phyloP scores from a whole-genome alignment of 2,329 filamentous ascomycete genomes.

The Stenocarpella maydis region DNA sequence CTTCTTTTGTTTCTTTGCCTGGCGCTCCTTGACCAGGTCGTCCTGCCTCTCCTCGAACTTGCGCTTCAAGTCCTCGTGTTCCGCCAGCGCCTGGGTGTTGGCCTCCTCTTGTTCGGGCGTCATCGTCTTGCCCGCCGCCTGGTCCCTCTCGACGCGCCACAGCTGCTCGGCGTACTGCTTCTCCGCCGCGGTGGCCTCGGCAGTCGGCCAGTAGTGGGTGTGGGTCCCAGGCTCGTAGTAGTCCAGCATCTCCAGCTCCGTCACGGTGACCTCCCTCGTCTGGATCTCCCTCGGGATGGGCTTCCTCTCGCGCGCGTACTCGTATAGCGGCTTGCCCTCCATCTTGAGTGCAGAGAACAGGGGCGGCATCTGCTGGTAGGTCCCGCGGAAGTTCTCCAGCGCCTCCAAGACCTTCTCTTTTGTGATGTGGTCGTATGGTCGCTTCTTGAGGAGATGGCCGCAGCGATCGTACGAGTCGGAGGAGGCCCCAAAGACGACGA shows the following conservation, averaged over 20 bases:
- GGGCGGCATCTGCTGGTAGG: conserved; percentile 88
- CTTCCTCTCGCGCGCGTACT: conserved; percentile 92
- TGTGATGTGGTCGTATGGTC: conserved; percentile 83
- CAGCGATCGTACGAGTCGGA: conserved; percentile 92
- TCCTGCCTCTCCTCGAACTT: conserved; percentile 67
- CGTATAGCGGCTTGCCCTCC: conserved; percentile 92
- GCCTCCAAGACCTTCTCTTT: conserved; percentile 79
- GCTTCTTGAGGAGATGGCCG: conserved; percentile 81
- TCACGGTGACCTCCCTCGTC: conserved; percentile 79
- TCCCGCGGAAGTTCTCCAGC: conserved; percentile 78
- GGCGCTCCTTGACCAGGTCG: conserved; percentile 61
- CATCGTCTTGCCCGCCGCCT: conserved; percentile 57
- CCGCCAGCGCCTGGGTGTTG: conserved; percentile 62
- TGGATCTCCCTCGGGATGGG: conserved; percentile 86
- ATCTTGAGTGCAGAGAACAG: conserved; percentile 94
- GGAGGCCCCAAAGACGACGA: conserved; percentile 88
- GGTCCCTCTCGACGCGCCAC: conserved; percentile 68
- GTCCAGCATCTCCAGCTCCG: conserved; percentile 81
- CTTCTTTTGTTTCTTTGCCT: conserved; percentile 48
- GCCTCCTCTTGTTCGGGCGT: conserved; percentile 63
- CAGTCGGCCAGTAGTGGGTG: conserved; percentile 78
- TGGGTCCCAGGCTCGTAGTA: conserved; percentile 87
- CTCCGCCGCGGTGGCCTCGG: conserved; percentile 79
- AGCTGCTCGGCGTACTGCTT: conserved; percentile 79
- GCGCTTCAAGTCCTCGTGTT: conserved; percentile 65